A percentile compares a stretch with the other conserved stretches of the same genome.
These are phyloP conservation scores for Jatropha multifida DNA, from an alignment of 441 rosid genomes.

Conservation along the genomic window DNA sequence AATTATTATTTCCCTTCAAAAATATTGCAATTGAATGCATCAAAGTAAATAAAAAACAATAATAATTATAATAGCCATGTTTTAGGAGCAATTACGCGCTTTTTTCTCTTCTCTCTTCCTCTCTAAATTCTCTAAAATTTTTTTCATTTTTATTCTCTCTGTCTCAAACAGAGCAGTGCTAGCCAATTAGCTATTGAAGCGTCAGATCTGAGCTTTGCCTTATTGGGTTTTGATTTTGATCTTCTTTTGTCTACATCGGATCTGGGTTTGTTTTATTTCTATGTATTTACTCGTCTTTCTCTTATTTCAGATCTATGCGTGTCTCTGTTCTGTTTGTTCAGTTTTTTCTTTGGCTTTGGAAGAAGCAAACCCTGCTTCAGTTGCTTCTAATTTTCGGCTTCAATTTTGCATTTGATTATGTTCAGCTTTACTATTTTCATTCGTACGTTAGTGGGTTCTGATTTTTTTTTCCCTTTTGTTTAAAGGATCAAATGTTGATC, in stretches of 20 bases:
- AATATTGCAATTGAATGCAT: background rate
- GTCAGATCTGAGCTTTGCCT: slow-evolving; percentile 18
- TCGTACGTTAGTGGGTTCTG: background rate
- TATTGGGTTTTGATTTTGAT: slow-evolving; percentile 13
- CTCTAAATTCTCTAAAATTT: background rate
- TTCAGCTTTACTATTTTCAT: background rate
- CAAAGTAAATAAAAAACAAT: too few species aligned
- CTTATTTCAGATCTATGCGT: background rate
- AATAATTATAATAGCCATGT: background rate
- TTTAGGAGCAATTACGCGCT: slow-evolving; percentile 24
- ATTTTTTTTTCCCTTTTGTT: background rate
- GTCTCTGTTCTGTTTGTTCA: background rate
- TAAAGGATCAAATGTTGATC: background rate
- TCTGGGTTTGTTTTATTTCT: slow-evolving; percentile 24
- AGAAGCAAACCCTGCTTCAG: background rate
- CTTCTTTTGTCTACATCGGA: slow-evolving; percentile 21
- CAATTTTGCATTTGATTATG: background rate
- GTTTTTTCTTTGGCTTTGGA: background rate
- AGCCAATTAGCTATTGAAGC: slow-evolving; percentile 8
- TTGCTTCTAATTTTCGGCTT: background rate
- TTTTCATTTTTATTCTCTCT: slow-evolving; percentile 18
- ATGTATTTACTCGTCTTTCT: background rate
- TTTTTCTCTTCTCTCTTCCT: background rate
- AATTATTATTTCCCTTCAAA: background rate
- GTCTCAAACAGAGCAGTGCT: slow-evolving; percentile 20